Conservation (phyloP, 305 asterid genomes). For the Solanum hybrid region DNA sequence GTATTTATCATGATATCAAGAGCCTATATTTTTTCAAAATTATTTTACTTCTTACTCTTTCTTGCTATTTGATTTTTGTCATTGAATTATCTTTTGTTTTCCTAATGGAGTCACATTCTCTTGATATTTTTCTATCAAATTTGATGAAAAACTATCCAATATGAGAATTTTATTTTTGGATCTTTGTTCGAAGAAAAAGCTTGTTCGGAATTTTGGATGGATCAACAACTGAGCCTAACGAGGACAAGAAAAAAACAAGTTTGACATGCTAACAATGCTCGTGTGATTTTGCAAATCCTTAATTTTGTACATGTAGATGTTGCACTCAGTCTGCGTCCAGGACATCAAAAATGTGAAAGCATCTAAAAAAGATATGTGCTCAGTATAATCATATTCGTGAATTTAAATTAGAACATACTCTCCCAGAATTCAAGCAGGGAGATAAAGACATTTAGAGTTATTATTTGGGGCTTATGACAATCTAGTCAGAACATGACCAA, state of each 20-base stretch:
- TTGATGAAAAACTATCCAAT: neutral
- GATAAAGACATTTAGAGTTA: neutral
- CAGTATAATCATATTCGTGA: neutral
- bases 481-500: neutral
- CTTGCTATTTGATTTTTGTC: neutral
- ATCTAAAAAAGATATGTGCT: neutral
- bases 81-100: neutral
- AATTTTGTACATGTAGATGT: neutral
- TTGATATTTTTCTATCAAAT: neutral
- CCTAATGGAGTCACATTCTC: neutral
- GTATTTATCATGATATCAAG: neutral
- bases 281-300: neutral
- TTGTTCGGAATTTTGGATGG: neutral
- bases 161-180: neutral
- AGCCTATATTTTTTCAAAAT: neutral
- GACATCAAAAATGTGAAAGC: neutral
- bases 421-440: neutral
- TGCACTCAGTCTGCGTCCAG: neutral
- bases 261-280: neutral
- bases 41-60: neutral
- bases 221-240: neutral
- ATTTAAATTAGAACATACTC: neutral
- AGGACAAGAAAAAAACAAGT: neutral
- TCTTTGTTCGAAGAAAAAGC: neutral
- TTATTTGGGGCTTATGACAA: neutral